A percentile compares a stretch with the other conserved stretches of the same genome.
phyloP scores from a whole-genome alignment of 176 grass and related monocot genomes.

The Zea mays region DNA sequence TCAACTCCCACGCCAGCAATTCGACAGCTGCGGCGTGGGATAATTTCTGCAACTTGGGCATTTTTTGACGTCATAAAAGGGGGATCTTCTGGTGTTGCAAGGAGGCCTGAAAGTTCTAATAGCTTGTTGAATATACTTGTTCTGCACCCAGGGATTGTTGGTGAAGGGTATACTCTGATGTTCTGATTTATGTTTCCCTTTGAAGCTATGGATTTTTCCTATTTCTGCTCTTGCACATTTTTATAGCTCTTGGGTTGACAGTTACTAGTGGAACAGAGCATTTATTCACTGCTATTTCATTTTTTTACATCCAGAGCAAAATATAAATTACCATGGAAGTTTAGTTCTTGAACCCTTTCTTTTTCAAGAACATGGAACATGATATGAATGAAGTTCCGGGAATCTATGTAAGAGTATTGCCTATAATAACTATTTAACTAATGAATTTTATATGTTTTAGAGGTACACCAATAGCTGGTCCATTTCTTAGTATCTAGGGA shows the following conservation, averaged over 20 bases:
- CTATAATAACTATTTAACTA: constrained; percentile 7
- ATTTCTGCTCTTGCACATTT: constrained; percentile 10
- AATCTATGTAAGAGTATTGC: neutral
- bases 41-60: too few relatives aligned
- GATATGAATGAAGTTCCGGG: neutral
- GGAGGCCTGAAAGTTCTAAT: too few relatives aligned
- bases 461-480: neutral
- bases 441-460: constrained; percentile 3
- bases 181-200: constrained; percentile 10
- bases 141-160: neutral
- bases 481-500: neutral
- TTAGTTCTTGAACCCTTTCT: neutral
- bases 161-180: neutral
- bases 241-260: constrained; percentile 10
- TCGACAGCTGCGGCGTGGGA: too few relatives aligned
- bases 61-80: too few relatives aligned
- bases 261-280: neutral
- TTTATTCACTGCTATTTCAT: neutral
- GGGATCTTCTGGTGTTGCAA: too few relatives aligned
- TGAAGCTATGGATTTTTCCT: neutral
- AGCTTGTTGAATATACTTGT: neutral
- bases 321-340: neutral
- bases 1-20: too few relatives aligned
- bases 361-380: neutral
- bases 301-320: neutral